phyloP scores from a whole-genome alignment of 1,139 yeast genomes.

The Yamadazyma aaseri region DNA sequence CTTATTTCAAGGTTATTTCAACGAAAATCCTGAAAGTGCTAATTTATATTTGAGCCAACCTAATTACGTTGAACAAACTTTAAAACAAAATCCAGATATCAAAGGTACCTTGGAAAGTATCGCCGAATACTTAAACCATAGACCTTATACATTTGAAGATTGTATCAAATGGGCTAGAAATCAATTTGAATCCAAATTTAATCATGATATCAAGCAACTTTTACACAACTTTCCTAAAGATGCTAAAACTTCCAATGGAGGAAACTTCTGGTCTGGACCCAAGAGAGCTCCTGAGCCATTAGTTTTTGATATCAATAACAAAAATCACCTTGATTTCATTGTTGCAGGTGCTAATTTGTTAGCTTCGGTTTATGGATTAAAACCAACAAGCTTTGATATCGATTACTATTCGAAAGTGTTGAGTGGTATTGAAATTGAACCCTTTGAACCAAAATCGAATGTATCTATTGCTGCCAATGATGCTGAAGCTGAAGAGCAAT shows the following conservation, averaged over 20 bases:
- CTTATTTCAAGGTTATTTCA: constrained; percentile 89
- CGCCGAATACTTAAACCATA: constrained; percentile 65
- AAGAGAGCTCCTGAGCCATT: constrained; percentile 93
- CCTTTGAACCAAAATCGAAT: constrained; percentile 72
- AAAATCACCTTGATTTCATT: constrained; percentile 77
- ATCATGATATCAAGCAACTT: constrained; percentile 83
- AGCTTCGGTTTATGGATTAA: constrained; percentile 86
- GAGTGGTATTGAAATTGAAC: constrained; percentile 38
- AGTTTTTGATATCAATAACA: constrained; percentile 68
- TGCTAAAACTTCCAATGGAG: constrained; percentile 86
- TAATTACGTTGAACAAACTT: constrained; percentile 83
- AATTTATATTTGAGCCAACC: constrained; percentile 89
- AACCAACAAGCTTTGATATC: constrained; percentile 44
- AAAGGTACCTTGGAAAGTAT: constrained; percentile 83
- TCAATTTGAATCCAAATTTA: constrained; percentile 82
- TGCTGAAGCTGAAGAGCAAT: constrained; percentile 81
- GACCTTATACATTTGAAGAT: constrained; percentile 89
- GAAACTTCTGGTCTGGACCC: constrained; percentile 97
- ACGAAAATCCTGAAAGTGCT: constrained; percentile 89
- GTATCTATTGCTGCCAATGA: constrained; percentile 86
- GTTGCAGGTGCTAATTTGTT: constrained; percentile 89
- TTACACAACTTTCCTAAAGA: constrained; percentile 93
- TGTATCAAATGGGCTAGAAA: constrained; percentile 94
- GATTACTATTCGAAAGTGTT: constrained; percentile 52
- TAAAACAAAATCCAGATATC: constrained; percentile 90